phyloP scores from a whole-genome alignment of 345 rosid species.

The Populus euphratica region DNA sequence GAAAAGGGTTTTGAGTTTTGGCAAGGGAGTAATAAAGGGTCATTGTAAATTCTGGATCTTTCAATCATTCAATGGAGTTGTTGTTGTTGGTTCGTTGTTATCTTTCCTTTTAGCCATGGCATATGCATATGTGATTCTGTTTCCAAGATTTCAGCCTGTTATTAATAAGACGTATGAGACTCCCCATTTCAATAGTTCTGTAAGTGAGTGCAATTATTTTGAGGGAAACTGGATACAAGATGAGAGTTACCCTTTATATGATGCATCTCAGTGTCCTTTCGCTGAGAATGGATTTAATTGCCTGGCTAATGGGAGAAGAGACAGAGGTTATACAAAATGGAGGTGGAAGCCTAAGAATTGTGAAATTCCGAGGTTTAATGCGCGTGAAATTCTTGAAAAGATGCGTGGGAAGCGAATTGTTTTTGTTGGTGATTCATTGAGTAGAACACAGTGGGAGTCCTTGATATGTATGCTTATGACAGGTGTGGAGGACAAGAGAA shows the following conservation, averaged over 20 bases:
- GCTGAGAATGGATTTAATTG: slow-evolving; percentile 64
- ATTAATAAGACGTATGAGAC: slow-evolving; percentile 15
- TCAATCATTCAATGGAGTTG: slow-evolving; percentile 37
- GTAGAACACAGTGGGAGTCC: slow-evolving; percentile 80
- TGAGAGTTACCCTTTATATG: slow-evolving; percentile 57
- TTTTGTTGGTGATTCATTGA: slow-evolving; percentile 69
- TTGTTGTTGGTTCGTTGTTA: slow-evolving; percentile 33
- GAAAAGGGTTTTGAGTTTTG: slow-evolving; percentile 27
- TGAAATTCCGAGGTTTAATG: slow-evolving; percentile 54
- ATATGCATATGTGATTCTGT: slow-evolving; percentile 39
- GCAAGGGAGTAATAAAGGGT: slow-evolving; percentile 28
- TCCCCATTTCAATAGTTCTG: slow-evolving; percentile 23
- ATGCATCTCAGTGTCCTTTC: slow-evolving; percentile 61
- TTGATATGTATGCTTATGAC: slow-evolving; percentile 66
- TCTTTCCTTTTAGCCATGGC: slow-evolving; percentile 41
- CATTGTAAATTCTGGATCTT: slow-evolving; percentile 34
- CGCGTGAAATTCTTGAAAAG: slow-evolving; percentile 35
- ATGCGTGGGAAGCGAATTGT: slow-evolving; percentile 60
- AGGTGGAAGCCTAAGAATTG: slow-evolving; percentile 70
- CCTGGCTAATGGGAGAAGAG: slow-evolving; percentile 60
- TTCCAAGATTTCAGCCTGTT: slow-evolving; percentile 40
- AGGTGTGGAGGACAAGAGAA: slow-evolving; percentile 57
- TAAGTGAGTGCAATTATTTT: slow-evolving; percentile 43
- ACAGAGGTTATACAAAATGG: slow-evolving; percentile 51
- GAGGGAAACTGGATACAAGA: slow-evolving; percentile 59